Evolutionary conservation across 192 early-diverging fungal genomes (phyloP).

Genomic region (Gamsiella multidivaricata): DNA sequence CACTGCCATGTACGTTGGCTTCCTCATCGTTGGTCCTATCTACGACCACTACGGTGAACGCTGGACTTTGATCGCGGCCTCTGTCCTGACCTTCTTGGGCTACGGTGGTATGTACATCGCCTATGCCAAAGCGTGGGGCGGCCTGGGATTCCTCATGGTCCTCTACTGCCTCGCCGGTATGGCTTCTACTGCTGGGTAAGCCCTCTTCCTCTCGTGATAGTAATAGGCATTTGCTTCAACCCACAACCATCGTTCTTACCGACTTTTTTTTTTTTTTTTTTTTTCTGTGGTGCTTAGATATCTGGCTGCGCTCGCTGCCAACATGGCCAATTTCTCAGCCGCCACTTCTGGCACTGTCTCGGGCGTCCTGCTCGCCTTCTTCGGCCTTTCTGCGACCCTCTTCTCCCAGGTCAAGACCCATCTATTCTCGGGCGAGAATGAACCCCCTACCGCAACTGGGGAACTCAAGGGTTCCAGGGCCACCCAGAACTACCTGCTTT

Average conservation of each 20-base stretch:
- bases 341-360: slow-evolving; percentile 51
- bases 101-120: slow-evolving; percentile 55
- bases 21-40: slow-evolving; percentile 51
- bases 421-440: slow-evolving; percentile 34
- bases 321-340: slow-evolving; percentile 53
- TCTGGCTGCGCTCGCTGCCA: slow-evolving; percentile 48
- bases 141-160: slow-evolving; percentile 51
- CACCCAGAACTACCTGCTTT: slow-evolving; percentile 45
- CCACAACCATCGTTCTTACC: too few species aligned
- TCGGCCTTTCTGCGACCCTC: slow-evolving; percentile 49
- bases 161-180: slow-evolving; percentile 50
- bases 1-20: slow-evolving; percentile 52
- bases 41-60: slow-evolving; percentile 52
- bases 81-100: slow-evolving; percentile 37
- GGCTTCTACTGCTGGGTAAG: slow-evolving; percentile 54
- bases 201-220: too few species aligned
- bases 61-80: slow-evolving; percentile 41
- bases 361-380: slow-evolving; percentile 49
- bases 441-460: slow-evolving; percentile 1
- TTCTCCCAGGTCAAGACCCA: slow-evolving; percentile 54
- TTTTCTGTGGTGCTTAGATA: slow-evolving; percentile 13
- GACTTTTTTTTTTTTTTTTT: slow-evolving; percentile 5
- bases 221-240: too few species aligned
- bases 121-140: slow-evolving; percentile 54
- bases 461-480: slow-evolving; percentile 32